Evolutionary conservation across 192 early-diverging fungal species (phyloP), one percentile per base, ranked within the genome.

Genomic region (Backusella parvicylindrica): DNA sequence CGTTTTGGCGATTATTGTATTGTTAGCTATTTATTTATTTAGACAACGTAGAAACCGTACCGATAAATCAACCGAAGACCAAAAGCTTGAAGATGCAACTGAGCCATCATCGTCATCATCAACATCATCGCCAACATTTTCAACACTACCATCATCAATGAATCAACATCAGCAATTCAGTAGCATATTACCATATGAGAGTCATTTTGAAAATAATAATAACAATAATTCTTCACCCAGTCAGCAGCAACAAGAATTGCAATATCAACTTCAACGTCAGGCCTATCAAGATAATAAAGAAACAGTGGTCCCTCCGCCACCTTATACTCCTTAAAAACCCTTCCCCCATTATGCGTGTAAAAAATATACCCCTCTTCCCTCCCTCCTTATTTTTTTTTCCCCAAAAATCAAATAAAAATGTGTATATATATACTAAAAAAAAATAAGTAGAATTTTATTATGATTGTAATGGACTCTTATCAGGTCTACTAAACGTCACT

Each of bases 221-320:
- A 56, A 56, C 7, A 60, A 11, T 9, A n/a, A 9, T 28, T 70
- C 68, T 3, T 43, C 71, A 1, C 71, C 71, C 11, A 60, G 49
- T 11, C 53, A 33, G 35, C 71, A 72, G 12, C 71, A 72, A 8
- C 71, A 72, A 15, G 21, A 63, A 72, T 60, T 72, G 15, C 49
- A 63, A 38, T 21, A 33, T 56, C 71, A 72, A 60, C 49, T 72
- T 37, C 32, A 56, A 37, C 30, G 50, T 15, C 71, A 72, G 35
- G n/a, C 13, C 16, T 37, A 60, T 53, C 21, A 31, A n/a, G 31
- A 49, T 30, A 49, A 71, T 21, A 71, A 30, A 26, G 30, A 33
- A 11, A 33, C 37, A 9, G 15, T 15, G 12, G 11, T 12, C 4
- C 35, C 50, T 28, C 71, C 71, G 26, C 71, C 71, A 3, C 71